These are phyloP conservation scores for Penicillium crystallinum DNA, from an alignment of 495 filamentous ascomycete species.

Conservation along the genomic window DNA sequence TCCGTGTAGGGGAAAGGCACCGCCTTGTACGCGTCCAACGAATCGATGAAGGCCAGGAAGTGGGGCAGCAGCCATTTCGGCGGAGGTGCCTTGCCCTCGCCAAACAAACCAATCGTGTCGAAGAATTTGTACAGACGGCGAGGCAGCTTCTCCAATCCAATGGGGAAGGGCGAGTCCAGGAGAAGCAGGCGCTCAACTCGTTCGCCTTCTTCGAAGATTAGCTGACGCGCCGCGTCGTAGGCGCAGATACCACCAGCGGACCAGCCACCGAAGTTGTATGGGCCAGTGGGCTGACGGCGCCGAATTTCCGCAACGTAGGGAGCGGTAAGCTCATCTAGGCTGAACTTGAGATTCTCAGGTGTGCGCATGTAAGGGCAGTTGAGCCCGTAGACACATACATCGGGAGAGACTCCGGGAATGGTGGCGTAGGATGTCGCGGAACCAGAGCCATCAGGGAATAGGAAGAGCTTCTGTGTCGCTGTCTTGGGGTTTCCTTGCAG, in stretches of 20 bases:
- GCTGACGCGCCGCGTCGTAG: conserved; percentile 72
- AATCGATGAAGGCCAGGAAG: conserved; percentile 71
- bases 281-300: conserved; percentile 68
- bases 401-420: conserved; percentile 50
- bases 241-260: conserved; percentile 85
- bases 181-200: conserved; percentile 68
- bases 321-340: conserved; percentile 51
- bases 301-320: conserved; percentile 62
- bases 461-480: conserved; percentile 39
- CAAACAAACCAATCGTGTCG: conserved; percentile 73
- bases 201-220: conserved; percentile 62
- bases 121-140: conserved; percentile 74
- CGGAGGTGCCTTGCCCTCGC: conserved; percentile 59
- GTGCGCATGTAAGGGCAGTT: conserved; percentile 65
- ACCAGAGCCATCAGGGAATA: conserved; percentile 48
- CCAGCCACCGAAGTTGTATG: conserved; percentile 69
- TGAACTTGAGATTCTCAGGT: conserved; percentile 50
- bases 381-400: conserved; percentile 55
- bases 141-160: conserved; percentile 73
- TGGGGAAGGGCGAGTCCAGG: conserved; percentile 77
- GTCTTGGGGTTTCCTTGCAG: conserved; percentile 46
- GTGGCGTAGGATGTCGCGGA: conserved; percentile 57
- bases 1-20: conserved; percentile 34
- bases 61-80: conserved; percentile 80
- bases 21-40: conserved; percentile 67